Base-by-base conservation (phyloP, 1,284 basidiomycete species). In the Puccinia triticina region DNA sequence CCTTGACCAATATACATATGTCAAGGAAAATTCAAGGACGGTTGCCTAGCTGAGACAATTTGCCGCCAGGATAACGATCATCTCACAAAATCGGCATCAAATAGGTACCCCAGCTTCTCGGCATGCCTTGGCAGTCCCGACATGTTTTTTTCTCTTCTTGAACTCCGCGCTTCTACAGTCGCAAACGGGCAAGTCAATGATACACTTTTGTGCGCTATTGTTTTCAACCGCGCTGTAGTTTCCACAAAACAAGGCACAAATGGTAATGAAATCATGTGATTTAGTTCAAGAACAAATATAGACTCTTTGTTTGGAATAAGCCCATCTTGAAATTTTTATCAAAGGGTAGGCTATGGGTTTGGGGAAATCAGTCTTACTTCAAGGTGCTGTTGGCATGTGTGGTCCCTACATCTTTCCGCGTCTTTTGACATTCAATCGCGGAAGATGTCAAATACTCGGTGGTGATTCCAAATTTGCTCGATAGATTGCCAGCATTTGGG, bases 391-490 rank as follows among this genome's bases (percentile, higher is more conserved):
- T 66, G 18, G 57, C 14, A 26, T 29, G 34, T 8, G 26, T 29
- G 34, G 18, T 43, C 12, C 23, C 34, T 23, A 29, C n/a, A n/a
- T 12, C 37, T 40, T 57, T 71, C 57, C 57, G 34, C 21, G 23
- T 74, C 12, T 37, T 29, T 21, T 61, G 69, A 40, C 78, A 81
- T 50, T 81, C 53, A 14, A 72, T 57, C 1, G 78, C 69, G 26
- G 43, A 61, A 32, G 69, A 61, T 11, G 78, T 81, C 29, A 81
- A 50, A 64, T 81, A 73, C 50, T 81, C 69, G 16, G 78, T 73
- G 40, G 78, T 81, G n/a, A 81, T 71, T 46, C 78, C 71, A 73
- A 81, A 81, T 32, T 81, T 73, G 46, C 40, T 53, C 26, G 67
- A 37, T 23, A 81, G 32, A 14, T 16, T 26, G 37, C n/a, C 40